Evolutionary conservation across 768 basidiomycete genomes (phyloP).

Genomic region (Cystobasidium onofrii): DNA sequence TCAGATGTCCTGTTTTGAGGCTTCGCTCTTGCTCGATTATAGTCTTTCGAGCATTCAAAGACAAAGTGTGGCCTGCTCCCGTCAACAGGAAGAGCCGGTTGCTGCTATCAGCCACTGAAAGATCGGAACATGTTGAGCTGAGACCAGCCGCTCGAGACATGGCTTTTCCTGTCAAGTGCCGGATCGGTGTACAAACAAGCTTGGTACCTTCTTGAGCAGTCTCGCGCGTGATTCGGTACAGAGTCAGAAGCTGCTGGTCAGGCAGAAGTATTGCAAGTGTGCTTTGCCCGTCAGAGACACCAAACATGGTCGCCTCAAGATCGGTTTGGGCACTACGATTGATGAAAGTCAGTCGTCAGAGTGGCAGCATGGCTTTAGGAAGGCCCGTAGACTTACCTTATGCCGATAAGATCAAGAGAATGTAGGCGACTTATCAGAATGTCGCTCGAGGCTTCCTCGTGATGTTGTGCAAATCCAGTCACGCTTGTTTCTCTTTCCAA

Average conservation of each 20-base stretch:
- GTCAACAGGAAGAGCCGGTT: background rate
- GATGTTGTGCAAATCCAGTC: background rate
- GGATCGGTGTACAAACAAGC: background rate
- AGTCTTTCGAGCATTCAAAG: background rate
- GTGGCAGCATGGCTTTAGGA: background rate
- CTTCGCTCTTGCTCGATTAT: too few species aligned
- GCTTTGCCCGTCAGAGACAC: background rate
- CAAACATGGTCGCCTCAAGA: background rate
- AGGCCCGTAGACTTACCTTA: background rate
- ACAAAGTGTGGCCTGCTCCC: background rate
- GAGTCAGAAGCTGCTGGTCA: background rate
- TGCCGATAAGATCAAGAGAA: background rate
- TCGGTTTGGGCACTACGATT: background rate
- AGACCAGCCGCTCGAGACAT: background rate
- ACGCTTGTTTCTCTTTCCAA: conserved; percentile 19
- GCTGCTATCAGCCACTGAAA: background rate
- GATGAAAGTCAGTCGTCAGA: background rate
- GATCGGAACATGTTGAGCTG: background rate
- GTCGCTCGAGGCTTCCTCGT: background rate
- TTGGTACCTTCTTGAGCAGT: background rate
- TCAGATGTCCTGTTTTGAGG: too few species aligned
- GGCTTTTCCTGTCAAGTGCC: background rate
- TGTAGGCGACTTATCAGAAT: background rate
- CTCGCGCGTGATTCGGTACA: background rate
- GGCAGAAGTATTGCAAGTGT: background rate